Evolutionary conservation across 2,329 filamentous ascomycete genomes (phyloP), one percentile per base, ranked within the genome.

Genomic region (Phaeomoniella chlamydospora): DNA sequence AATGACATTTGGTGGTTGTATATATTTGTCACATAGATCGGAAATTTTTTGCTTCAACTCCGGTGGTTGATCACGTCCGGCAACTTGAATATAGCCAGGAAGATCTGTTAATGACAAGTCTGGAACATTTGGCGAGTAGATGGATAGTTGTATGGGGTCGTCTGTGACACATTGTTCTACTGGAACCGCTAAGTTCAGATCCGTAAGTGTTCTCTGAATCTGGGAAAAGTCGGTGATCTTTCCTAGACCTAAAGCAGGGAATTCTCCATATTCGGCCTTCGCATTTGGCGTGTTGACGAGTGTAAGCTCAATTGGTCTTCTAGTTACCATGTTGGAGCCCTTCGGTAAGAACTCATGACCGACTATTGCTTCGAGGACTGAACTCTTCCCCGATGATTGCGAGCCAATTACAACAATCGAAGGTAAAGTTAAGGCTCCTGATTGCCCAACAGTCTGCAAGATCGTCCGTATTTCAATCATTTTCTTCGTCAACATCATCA

Each of bases 341-440:
- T 98, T 98, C 4, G 90, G 92, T 32, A 98, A 63, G 47, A 98
- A 98, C 49, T 98, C 90, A 52, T 98, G 90, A 4, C 90, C 92
- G 37, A 98, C 92, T 41, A 98, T 93, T 14, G 90, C 84, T 57
- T 98, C 90, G 33, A 98, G 58, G 2, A 98, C 90, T 1, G 90
- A 98, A 52, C 88, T 96, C 64, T 98, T 98, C 29, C 90, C 90
- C 0, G 90, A 96, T 0, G 90, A 98, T 55, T 98, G 90, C 2
- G 90, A 98, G 15, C 90, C 90, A 47, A 98, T 94, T 26, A 98
- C 90, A n/a, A 98, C 90, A 39, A 98, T 98, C 0, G 92, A 96
- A 0, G 90, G 90, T 15, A 98, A 64, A 1, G 82, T 88, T 43
- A 98, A 65, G 3, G 83, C 76, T 44, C 80, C 85, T 1, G 87